Percentiles rank a stretch among this genome's conserved stretches.
These are phyloP conservation scores for Neonectria punicea DNA, from an alignment of 2,329 filamentous ascomycete species.

Conservation along the genomic window DNA sequence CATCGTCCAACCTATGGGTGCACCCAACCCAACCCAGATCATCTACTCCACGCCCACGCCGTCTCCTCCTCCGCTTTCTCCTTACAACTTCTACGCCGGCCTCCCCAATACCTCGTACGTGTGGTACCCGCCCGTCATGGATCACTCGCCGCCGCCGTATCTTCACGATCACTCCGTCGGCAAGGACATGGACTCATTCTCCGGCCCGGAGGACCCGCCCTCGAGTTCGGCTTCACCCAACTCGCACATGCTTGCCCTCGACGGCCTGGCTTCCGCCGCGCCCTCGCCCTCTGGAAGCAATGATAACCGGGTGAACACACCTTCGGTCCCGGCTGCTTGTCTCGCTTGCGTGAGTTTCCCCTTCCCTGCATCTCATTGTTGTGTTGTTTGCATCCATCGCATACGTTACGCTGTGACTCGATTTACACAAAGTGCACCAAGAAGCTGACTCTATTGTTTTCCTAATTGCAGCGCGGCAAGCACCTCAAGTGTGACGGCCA, in stretches of 20 bases:
- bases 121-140: slow-evolving; percentile 35
- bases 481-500: slow-evolving; percentile 82
- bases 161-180: slow-evolving; percentile 11
- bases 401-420: background rate
- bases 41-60: slow-evolving; percentile 27
- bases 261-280: slow-evolving; percentile 28
- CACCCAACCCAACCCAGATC: slow-evolving; percentile 21
- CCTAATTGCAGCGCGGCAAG: slow-evolving; percentile 61
- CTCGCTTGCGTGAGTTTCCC: slow-evolving; percentile 62
- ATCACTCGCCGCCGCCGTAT: slow-evolving; percentile 17
- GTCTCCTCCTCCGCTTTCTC: slow-evolving; percentile 22
- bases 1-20: slow-evolving; percentile 21
- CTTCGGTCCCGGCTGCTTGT: slow-evolving; percentile 61
- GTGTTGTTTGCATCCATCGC: background rate
- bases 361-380: slow-evolving; percentile 2
- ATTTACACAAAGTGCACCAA: background rate
- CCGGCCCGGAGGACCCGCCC: slow-evolving; percentile 28
- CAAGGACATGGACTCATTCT: slow-evolving; percentile 31
- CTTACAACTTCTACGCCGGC: slow-evolving; percentile 33
- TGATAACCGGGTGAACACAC: slow-evolving; percentile 46
- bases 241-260: slow-evolving; percentile 27
- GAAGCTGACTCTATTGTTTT: slow-evolving; percentile 18
- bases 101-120: slow-evolving; percentile 20
- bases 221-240: slow-evolving; percentile 42
- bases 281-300: slow-evolving; percentile 34